Conservation (phyloP, 2,329 filamentous ascomycete species). For the Trichoderma hamatum region DNA sequence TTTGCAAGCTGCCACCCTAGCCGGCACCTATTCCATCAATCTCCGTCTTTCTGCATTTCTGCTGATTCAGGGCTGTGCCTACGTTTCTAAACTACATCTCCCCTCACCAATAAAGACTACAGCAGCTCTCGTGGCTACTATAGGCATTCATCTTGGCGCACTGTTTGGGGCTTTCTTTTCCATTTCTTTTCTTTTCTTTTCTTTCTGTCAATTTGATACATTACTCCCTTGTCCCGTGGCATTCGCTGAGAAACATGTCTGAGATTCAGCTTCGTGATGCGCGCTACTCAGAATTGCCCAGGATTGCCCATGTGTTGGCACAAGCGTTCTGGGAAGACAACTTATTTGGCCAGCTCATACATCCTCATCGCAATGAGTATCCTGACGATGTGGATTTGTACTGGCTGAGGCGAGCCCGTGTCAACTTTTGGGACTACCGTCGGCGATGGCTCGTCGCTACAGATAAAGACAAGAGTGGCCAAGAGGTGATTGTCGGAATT, state of each 20-base stretch:
- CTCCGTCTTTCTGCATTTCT: background rate
- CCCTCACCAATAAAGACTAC: background rate
- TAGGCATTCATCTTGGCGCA: background rate
- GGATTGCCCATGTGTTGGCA: background rate
- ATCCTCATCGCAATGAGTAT: background rate
- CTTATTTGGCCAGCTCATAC: constrained; percentile 4
- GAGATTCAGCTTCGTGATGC: background rate
- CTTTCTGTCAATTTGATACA: background rate
- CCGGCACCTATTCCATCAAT: background rate
- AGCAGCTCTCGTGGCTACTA: background rate
- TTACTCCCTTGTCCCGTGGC: no score
- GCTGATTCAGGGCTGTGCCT: background rate
- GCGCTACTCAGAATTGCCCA: background rate
- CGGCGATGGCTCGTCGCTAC: background rate
- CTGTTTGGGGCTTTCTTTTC: background rate
- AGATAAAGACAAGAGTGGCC: background rate
- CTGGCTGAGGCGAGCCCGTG: constrained; percentile 3
- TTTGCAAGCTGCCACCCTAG: background rate
- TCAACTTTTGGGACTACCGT: background rate
- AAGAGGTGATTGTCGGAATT: background rate
- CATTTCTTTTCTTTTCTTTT: background rate
- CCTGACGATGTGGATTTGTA: background rate
- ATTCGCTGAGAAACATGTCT: background rate
- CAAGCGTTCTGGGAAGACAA: constrained; percentile 11
- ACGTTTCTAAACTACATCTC: background rate